Base-by-base conservation (phyloP, 352 stramenopile species). In the Phytophthora boehmeriae region DNA sequence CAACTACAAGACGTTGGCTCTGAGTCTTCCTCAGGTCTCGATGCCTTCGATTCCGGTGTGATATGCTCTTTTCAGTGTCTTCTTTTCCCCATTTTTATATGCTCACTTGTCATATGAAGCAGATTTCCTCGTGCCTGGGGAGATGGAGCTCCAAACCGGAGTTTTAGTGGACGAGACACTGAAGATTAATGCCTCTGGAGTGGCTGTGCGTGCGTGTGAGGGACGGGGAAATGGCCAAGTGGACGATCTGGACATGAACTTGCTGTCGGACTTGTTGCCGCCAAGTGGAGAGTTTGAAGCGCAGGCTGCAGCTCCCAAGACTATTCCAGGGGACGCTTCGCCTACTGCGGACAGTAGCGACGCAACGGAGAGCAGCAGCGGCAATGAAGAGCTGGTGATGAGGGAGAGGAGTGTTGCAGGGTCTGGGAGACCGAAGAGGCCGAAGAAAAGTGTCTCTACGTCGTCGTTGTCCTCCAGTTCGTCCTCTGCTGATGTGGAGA, bases 221-320 rank as follows among this genome's bases (percentile, higher is more conserved):
- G 27, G n/a, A 8, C 17, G 11, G 23, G 23, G 4, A 8, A 28
- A 19, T 22, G 35, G 35, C 14, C 55, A 51, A 17, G 50, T 58
- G 17, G 66, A 67, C 17, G 66, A 74, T 46, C 22, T 70, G 38
- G 60, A 70, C 50, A 42, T 74, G 54, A 57, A 46, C 39, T 74
- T 74, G 39, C 25, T 74, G 34, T 74, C 66, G 5, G 60, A 70
- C 44, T 59, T 75, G 14, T 36, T 71, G 32, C 54, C 52, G 41
- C 19, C 30, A 19, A 57, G 67, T 11, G 47, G 16, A 11, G 45
- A 23, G 10, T 38, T 27, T 1, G 2, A 16, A 38, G 35, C 42
- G 34, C 45, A 62, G 43, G 8, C 42, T 45, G 20, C 54, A 11
- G 11, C 41, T 9, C 2, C 17, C 5, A 58, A 2, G 43, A 54